Conservation (phyloP, 495 filamentous ascomycete genomes). For the Penicillium ucsense region DNA sequence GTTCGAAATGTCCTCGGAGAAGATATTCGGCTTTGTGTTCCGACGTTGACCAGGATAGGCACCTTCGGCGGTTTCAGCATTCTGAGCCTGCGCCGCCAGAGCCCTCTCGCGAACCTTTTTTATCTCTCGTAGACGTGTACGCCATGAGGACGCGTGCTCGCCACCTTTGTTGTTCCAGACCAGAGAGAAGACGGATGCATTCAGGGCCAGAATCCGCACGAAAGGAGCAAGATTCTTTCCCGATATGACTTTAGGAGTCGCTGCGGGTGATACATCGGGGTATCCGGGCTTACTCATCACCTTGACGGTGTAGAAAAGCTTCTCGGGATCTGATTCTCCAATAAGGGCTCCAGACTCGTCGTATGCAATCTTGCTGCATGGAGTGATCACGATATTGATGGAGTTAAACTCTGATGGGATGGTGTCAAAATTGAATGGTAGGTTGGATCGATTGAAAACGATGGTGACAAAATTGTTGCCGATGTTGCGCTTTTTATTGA, state of each 20-base stretch:
- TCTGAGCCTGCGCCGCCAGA: conserved; percentile 23
- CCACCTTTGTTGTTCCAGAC: conserved; percentile 81
- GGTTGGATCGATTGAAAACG: conserved; percentile 89
- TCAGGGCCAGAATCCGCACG: conserved; percentile 82
- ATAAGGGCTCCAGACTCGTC: conserved; percentile 15
- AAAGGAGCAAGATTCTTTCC: conserved; percentile 72
- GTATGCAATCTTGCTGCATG: conserved; percentile 51
- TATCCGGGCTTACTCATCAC: conserved; percentile 77
- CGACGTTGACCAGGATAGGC: conserved; percentile 35
- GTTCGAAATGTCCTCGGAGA: conserved; percentile 31
- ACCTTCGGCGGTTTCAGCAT: conserved; percentile 24
- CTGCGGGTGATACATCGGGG: conserved; percentile 80
- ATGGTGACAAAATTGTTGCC: conserved; percentile 99
- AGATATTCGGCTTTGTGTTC: conserved; percentile 37
- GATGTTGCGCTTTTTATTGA: conserved; percentile 86
- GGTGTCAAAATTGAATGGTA: conserved; percentile 79
- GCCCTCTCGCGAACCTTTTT: conserved; percentile 61
- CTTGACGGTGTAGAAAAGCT: conserved; percentile 71
- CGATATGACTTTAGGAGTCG: conserved; percentile 77
- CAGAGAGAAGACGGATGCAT: conserved; percentile 83
- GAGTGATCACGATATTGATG: conserved; percentile 91
- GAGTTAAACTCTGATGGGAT: conserved; percentile 91
- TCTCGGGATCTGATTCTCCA: conserved; percentile 23
- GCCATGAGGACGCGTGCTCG: conserved; percentile 84
- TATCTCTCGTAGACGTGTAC: conserved; percentile 76